Base-by-base conservation (phyloP, 1,139 yeast genomes). In the Wickerhamiella infanticola region DNA sequence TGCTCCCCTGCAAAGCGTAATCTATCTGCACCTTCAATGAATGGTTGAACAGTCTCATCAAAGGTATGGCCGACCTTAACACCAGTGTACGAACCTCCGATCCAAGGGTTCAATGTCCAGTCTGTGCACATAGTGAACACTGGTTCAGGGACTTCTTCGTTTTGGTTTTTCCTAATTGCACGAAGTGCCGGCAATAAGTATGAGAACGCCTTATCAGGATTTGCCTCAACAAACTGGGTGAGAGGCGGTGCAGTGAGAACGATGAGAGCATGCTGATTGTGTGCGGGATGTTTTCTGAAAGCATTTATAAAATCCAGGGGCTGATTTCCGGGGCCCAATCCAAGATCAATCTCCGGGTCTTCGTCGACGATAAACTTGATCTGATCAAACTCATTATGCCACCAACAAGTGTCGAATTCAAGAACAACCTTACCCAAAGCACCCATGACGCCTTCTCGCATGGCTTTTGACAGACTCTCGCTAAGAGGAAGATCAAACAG, bases 1-100 rank as follows among this genome's bases (percentile, higher is more conserved):
- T 82, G 94, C 60, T 84, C 95, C 9, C 95, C 95, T 0, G 94
- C 94, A 65, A 84, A 84, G 40, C 62, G 59, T 7, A 60, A 45
- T 7, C 25, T 31, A 3, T 47, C 54, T 5, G 44, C 47, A 1
- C 57, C 57, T 4, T 44, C 45, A 3, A 45, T 37, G 40, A 82
- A 67, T 4, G 79, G 73, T 5, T 78, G 60, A 3, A 77, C 67
- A 35, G 69, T 53, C 44, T 73, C 79, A 18, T 74, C 65, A 0
- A 86, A 83, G 54, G 79, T 83, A 58, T 83, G 86, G 9, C 76
- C 79, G 0, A 81, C 75, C 33, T 65, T 59, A 43, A 82, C 69
- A 0, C 85, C 86, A 13, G 82, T 71, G 60, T 84, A 85, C 1
- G 94, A 75, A 1, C 95, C 94, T 45, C 80, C 63, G 23, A 80